A percentile compares a stretch with the other conserved stretches of the same genome.
Conservation (phyloP, 2,329 filamentous ascomycete species). For the Fusarium mangiferae region DNA sequence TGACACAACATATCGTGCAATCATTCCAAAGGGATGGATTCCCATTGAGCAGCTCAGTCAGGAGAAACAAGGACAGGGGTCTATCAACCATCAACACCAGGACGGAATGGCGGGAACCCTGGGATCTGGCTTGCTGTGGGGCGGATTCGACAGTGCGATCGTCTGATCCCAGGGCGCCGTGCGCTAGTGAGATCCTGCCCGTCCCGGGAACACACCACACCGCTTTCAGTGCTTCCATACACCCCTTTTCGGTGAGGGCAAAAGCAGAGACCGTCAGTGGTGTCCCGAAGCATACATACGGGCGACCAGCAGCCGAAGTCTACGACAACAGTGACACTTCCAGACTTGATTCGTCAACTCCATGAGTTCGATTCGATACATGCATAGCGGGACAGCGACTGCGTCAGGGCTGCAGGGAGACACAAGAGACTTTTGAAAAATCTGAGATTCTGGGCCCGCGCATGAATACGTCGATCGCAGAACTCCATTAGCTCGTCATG, state of each 20-base stretch:
- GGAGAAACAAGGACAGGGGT: constrained; percentile 37
- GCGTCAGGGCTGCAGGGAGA: not conserved
- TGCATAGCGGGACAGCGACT: not conserved
- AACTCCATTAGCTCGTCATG: constrained; percentile 36
- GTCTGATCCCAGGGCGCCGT: constrained; percentile 44
- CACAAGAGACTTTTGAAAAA: constrained; percentile 1
- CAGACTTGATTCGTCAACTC: not conserved
- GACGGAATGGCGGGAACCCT: constrained; percentile 43
- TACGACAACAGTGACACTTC: not conserved
- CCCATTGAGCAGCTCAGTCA: constrained; percentile 24
- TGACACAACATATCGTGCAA: constrained; percentile 3
- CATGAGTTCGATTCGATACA: not conserved
- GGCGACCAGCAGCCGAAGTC: not conserved
- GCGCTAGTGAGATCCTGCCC: constrained; percentile 46
- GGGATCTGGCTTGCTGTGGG: constrained; percentile 45
- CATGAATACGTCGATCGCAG: constrained; percentile 38
- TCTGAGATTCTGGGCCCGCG: constrained; percentile 28
- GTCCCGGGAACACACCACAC: constrained; percentile 45
- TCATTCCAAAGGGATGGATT: not conserved
- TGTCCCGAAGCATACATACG: not conserved
- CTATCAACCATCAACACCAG: constrained; percentile 22
- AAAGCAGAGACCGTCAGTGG: not conserved
- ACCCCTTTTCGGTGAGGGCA: constrained; percentile 13
- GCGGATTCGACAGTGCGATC: constrained; percentile 43
- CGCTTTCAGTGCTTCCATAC: constrained; percentile 28